Percentiles rank a stretch among this genome's conserved stretches.
phyloP scores from a whole-genome alignment of 2,329 filamentous ascomycete genomes.

The Tetracladium maxilliforme region DNA sequence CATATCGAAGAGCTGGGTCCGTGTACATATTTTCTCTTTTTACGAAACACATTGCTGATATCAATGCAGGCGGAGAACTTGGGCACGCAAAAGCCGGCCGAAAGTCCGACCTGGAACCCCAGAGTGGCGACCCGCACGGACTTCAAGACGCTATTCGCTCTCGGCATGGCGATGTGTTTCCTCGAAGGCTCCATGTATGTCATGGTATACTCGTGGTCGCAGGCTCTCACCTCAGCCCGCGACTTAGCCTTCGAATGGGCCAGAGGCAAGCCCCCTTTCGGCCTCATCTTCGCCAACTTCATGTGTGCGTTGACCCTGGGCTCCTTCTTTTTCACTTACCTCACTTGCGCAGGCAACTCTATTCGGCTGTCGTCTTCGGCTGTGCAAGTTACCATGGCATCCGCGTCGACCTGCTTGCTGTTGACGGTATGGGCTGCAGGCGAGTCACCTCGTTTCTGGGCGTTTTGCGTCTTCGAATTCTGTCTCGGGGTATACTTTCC shows the following conservation, averaged over 20 bases:
- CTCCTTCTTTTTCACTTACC: conserved; percentile 33
- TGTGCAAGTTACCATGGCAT: conserved; percentile 21
- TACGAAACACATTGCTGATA: conserved; percentile 2
- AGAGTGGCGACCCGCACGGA: conserved; percentile 7
- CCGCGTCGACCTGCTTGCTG: conserved; percentile 21
- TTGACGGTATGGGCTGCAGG: conserved; percentile 24
- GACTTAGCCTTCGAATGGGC: conserved; percentile 12
- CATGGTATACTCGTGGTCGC: conserved; percentile 48
- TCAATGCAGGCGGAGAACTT: conserved; percentile 31
- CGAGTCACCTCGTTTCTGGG: conserved; percentile 33
- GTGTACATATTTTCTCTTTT: no score
- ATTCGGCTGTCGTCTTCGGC: conserved; percentile 20
- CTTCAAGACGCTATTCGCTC: conserved; percentile 14
- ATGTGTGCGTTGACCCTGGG: conserved; percentile 45
- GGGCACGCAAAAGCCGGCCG: conserved; percentile 12
- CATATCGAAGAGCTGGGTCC: conserved; percentile 33
- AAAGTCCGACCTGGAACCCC: conserved; percentile 5
- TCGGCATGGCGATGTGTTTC: conserved; percentile 36
- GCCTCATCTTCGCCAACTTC: conserved; percentile 39
- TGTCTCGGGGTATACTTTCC: conserved; percentile 45
- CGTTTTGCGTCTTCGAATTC: conserved; percentile 39
- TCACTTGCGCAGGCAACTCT: conserved; percentile 15
- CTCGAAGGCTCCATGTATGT: conserved; percentile 49
- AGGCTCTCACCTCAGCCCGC: conserved; percentile 30
- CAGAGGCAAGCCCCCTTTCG: conserved; percentile 25